Conservation (phyloP, 371 early-diverging fungal species). For the Actinomucor elegans region DNA sequence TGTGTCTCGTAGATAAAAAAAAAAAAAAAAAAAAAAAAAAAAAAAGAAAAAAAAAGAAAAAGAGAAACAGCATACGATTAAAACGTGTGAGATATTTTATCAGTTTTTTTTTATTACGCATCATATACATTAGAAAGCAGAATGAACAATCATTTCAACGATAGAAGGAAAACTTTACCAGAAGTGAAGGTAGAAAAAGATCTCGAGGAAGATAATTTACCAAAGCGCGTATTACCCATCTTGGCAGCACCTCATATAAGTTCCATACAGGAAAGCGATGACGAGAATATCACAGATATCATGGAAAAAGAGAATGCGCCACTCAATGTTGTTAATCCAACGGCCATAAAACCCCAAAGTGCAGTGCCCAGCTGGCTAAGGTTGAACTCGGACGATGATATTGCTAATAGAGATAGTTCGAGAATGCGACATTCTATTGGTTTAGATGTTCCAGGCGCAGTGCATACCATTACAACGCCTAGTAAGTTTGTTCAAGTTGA, state of each 20-base stretch:
- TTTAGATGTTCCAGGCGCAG: conserved; percentile 37
- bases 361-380: conserved; percentile 20
- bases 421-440: conserved; percentile 25
- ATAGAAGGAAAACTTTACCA: conserved; percentile 22
- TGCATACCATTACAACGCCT: conserved; percentile 29
- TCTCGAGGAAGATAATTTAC: conserved; percentile 10
- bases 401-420: not conserved
- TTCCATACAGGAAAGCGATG: not conserved
- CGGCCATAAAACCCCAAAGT: not conserved
- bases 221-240: conserved; percentile 18
- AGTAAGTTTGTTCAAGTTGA: conserved; percentile 7
- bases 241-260: conserved; percentile 12
- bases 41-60: not conserved
- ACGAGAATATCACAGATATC: not conserved
- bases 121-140: not conserved
- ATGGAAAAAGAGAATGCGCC: not conserved
- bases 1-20: no score
- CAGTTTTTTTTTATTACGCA: not conserved
- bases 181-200: conserved; percentile 25
- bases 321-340: not conserved
- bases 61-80: no score
- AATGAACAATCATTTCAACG: conserved; percentile 4
- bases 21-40: not conserved
- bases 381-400: conserved; percentile 3
- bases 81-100: no score